phyloP scores from a whole-genome alignment of 257 asterid genomes.

The Scutellaria barbata region DNA sequence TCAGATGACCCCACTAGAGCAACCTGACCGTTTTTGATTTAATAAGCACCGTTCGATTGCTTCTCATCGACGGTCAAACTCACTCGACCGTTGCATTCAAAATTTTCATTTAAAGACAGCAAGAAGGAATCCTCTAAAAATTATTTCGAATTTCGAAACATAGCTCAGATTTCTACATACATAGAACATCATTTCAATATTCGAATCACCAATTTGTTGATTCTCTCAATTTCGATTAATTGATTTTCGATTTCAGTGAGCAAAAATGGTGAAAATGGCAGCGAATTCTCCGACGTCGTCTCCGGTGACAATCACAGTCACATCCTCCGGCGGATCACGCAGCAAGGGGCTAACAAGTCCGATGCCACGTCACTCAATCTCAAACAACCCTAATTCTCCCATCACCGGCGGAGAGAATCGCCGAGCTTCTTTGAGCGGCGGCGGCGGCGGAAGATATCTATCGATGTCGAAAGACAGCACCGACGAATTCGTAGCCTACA shows the following conservation, averaged over 20 bases:
- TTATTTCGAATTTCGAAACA: conserved; percentile 51
- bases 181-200: neutral
- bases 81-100: conserved; percentile 71
- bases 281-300: conserved; percentile 72
- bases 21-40: conserved; percentile 46
- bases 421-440: conserved; percentile 49
- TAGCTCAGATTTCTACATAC: neutral
- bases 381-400: conserved; percentile 72
- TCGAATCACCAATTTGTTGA: conserved; percentile 30
- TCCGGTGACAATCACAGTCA: conserved; percentile 80
- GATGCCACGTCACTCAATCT: conserved; percentile 67
- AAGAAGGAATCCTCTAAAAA: neutral
- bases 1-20: conserved; percentile 39
- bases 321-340: conserved; percentile 72
- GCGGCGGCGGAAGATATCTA: conserved; percentile 63
- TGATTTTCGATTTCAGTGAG: neutral
- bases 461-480: conserved; percentile 71
- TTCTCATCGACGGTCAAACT: conserved; percentile 43
- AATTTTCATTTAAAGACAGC: conserved; percentile 36
- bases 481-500: conserved; percentile 82
- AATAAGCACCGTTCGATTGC: conserved; percentile 47
- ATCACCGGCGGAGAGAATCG: conserved; percentile 51
- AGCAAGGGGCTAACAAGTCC: conserved; percentile 75
- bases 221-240: neutral
- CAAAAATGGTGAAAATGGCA: conserved; percentile 64